Base-by-base conservation (phyloP, 164 flowering plant genomes). In the Tetrastigma voinierianum region DNA sequence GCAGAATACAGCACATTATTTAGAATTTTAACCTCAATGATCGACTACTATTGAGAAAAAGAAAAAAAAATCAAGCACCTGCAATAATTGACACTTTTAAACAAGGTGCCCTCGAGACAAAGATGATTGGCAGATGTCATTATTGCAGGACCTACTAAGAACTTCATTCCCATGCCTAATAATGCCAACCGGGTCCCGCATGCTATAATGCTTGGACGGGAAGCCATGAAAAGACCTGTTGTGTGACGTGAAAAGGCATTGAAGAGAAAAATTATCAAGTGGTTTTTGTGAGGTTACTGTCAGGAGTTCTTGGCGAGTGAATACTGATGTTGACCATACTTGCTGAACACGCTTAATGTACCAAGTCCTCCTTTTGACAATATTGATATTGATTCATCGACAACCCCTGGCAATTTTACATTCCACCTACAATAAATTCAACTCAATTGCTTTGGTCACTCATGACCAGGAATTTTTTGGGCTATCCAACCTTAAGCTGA, bases 341-440 rank as follows among this genome's bases (percentile, higher is more conserved):
- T 80, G 86, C 96, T 93, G 89, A 93, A 90, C 93, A 89, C n/a
- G n/a, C n/a, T 87, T 51, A 95, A 93, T 96, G 87, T 88, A 23
- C 98, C 98, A 57, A 93, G 86, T 57, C 96, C 98, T 65, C 96
- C 98, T 69, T 80, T 78, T 32, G 95, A 63, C 57, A 93, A 32
- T 71, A 89, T 81, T 57, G 66, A 51, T 55, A 90, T 76, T 11
- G 96, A 93, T 62, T 84, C 70, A 7, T 78, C 76, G 45, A 89
- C 60, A 21, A 89, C 70, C 62, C 17, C 68, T 11, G 93, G 98
- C 74, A 90, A 57, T 66, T 86, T 65, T 58, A 87, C 57, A 15
- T 61, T 68, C 84, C 81, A 90, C 81, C 94, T 90, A 83, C 72
- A 83, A 80, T 17, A 48, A 21, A 20, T 70, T 61, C 57, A 59